These are phyloP conservation scores for Alternaria angustiovoidea DNA, from an alignment of 2,329 filamentous ascomycete genomes.

Conservation along the genomic window DNA sequence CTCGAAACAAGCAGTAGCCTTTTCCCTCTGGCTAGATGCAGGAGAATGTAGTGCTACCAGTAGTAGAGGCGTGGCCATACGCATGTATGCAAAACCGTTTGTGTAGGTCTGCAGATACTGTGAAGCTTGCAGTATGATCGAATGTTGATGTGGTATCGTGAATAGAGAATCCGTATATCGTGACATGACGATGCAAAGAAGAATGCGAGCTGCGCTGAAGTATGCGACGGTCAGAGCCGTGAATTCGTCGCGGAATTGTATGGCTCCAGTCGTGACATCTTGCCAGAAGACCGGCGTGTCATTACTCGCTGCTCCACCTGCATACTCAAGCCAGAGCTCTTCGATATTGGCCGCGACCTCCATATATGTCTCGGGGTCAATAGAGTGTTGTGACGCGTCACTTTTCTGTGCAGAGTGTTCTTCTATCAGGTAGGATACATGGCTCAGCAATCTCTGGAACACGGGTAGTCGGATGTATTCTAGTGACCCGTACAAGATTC, in stretches of 20 bases:
- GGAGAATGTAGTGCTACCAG: conserved; percentile 39
- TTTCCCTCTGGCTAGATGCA: conserved; percentile 17
- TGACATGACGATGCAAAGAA: conserved; percentile 26
- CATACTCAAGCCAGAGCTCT: conserved; percentile 33
- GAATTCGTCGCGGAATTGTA: conserved; percentile 30
- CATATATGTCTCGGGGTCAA: background rate
- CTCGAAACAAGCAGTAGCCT: conserved; percentile 30
- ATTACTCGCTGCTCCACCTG: conserved; percentile 7
- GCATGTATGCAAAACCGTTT: conserved; percentile 42
- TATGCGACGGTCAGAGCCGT: conserved; percentile 38
- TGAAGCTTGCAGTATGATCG: conserved; percentile 32
- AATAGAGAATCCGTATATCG: conserved; percentile 9
- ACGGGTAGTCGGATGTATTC: conserved; percentile 32
- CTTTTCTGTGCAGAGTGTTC: conserved; percentile 18
- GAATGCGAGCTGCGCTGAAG: conserved; percentile 30
- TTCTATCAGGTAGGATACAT: conserved; percentile 29
- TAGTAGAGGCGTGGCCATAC: conserved; percentile 41
- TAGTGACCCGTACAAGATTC: conserved; percentile 31
- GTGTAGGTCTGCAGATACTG: conserved; percentile 26
- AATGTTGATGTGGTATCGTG: conserved; percentile 17
- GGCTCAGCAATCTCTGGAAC: conserved; percentile 36
- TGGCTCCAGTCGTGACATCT: conserved; percentile 1
- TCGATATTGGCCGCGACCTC: conserved; percentile 23
- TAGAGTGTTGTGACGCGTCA: background rate
- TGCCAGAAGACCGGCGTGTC: conserved; percentile 15